A percentile compares a stretch with the other conserved stretches of the same genome.
Conservation (phyloP, 2,329 filamentous ascomycete species). For the Pleomassaria siparia region DNA sequence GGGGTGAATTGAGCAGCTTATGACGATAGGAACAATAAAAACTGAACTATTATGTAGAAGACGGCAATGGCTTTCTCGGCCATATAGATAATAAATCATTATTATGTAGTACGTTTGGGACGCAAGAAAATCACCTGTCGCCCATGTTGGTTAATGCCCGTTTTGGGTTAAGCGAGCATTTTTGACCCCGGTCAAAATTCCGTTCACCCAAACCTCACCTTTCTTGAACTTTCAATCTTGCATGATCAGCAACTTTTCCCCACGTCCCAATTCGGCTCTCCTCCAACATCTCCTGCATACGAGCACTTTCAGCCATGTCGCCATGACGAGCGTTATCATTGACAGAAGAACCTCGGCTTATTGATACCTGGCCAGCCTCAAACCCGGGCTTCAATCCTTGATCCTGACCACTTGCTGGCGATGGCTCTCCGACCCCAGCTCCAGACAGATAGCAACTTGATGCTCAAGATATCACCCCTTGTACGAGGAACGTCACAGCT, state of each 20-base stretch:
- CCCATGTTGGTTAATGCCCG: constrained; percentile 22
- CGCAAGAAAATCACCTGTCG: constrained; percentile 17
- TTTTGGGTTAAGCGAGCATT: constrained; percentile 21
- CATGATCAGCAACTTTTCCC: constrained; percentile 11
- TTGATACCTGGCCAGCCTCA: constrained; percentile 4
- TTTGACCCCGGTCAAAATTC: constrained; percentile 2
- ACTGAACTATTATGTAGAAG: neutral
- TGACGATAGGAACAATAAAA: neutral
- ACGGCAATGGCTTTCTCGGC: constrained; percentile 2
- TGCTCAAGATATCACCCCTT: constrained; percentile 5
- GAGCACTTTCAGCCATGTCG: constrained; percentile 2
- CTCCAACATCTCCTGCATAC: constrained; percentile 7
- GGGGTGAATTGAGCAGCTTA: constrained; percentile 10
- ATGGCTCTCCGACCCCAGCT: constrained; percentile 3
- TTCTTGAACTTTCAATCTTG: too few relatives aligned
- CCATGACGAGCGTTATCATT: constrained; percentile 11
- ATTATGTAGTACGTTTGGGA: too few relatives aligned
- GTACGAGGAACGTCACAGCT: constrained; percentile 17
- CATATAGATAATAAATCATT: constrained; percentile 23
- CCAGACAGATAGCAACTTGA: constrained; percentile 15
- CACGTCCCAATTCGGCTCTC: constrained; percentile 12
- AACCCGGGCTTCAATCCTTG: constrained; percentile 1
- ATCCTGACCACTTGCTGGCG: constrained; percentile 4
- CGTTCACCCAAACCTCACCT: constrained; percentile 9
- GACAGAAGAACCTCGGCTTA: constrained; percentile 2